Conservation (phyloP, 2,329 filamentous ascomycete species). For the Talaromyces sp. region DNA sequence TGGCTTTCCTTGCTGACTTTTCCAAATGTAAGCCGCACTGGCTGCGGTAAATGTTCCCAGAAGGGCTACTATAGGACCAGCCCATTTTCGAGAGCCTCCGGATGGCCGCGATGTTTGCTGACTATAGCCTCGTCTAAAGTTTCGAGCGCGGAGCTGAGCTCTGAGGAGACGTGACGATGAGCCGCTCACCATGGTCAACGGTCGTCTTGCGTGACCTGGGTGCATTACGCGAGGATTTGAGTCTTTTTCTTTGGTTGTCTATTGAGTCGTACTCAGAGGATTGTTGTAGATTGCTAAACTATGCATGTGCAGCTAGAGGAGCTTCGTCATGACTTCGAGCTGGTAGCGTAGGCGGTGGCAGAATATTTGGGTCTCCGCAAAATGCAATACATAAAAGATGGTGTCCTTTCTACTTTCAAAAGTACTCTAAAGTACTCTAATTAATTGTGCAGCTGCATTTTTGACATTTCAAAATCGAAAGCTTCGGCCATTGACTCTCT, state of each 20-base stretch:
- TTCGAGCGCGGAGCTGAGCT: slow-evolving; percentile 22
- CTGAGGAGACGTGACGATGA: slow-evolving; percentile 25
- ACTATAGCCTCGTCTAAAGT: slow-evolving; percentile 33
- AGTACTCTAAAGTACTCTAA: neutral
- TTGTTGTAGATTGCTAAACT: neutral
- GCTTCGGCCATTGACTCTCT: neutral
- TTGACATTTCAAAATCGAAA: neutral
- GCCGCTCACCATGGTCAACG: slow-evolving; percentile 23
- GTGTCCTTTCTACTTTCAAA: slow-evolving; percentile 10
- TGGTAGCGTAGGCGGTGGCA: slow-evolving; percentile 32
- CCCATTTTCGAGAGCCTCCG: slow-evolving; percentile 26
- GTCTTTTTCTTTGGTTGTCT: neutral
- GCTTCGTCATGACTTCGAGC: neutral
- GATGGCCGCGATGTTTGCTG: slow-evolving; percentile 20
- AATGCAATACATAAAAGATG: slow-evolving; percentile 22
- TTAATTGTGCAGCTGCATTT: neutral
- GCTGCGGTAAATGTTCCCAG: slow-evolving; percentile 31
- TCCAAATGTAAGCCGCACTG: slow-evolving; percentile 32
- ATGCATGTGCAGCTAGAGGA: neutral
- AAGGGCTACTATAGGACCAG: slow-evolving; percentile 31
- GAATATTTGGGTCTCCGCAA: slow-evolving; percentile 30
- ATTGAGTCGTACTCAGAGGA: neutral
- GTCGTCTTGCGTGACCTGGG: slow-evolving; percentile 26
- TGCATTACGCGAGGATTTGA: slow-evolving; percentile 24
- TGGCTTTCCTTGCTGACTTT: slow-evolving; percentile 21